Evolutionary conservation across 169 alveolate genomes (phyloP), one percentile per base, ranked within the genome.

Genomic region (Perkinsus marinus): DNA sequence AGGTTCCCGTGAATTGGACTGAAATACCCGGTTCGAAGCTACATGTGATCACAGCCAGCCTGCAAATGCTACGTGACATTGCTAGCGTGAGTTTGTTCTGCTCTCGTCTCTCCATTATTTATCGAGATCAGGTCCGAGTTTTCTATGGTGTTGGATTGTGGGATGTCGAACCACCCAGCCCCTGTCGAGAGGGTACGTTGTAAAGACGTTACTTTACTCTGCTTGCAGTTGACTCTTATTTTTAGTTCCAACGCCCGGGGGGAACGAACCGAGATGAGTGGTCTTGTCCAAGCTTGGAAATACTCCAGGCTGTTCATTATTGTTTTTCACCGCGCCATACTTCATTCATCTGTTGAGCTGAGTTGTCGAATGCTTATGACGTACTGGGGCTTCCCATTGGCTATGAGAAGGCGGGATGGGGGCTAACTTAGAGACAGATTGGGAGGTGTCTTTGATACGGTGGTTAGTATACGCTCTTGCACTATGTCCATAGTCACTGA

Each of bases 1-100:
- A 96, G 94, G 95, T 96, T 7, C 96, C 97, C 3, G 98, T 97
- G n/a, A 94, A 93, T 79, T 97, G 98, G 98, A 91, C 92, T 90
- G 98, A 97, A 90, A 92, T 94, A n/a, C 92, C 93, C 2, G 96
- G 96, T 5, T 91, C 94, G 30, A 95, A 95, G 68, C 90, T 95
- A 2, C 91, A 93, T 68, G 90, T 94, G 36, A n/a, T 93, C 17
- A 30, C 79, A 13, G 96, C 93, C 89, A 92, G 94, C 39, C 57
- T 93, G 26, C 92, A 39, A 30, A 94, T 94, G 94, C 92, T 92
- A 16, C 68, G 93, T 37, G 96, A 94, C 90, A 89, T 93, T 22
- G 39, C 46, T 13, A 38, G 43, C 13, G 46, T 89, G 6, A 38
- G 91, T 7, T 5, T 89, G 36, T 9, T n/a, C 68, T 89, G n/a